Conservation (phyloP, 2,329 filamentous ascomycete species). For the Phaeoacremonium minimum region DNA sequence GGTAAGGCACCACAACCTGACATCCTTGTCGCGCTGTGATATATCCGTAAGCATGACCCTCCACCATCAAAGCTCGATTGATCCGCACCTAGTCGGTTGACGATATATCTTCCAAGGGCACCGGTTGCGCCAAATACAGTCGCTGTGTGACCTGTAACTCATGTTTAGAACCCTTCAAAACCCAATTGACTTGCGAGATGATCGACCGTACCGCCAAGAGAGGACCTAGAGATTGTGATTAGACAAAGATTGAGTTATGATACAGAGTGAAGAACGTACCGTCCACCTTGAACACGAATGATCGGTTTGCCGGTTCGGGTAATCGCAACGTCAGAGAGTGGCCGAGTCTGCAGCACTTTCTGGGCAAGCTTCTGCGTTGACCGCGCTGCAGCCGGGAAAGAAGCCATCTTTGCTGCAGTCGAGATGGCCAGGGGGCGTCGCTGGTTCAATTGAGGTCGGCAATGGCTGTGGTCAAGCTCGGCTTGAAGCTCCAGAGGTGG, state of each 20-base stretch:
- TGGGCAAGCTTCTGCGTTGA: conserved; percentile 42
- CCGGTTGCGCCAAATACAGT: conserved; percentile 98
- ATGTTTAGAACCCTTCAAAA: conserved; percentile 9
- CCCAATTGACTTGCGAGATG: conserved; percentile 1
- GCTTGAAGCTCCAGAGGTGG: conserved; percentile 12
- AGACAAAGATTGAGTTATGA: neutral
- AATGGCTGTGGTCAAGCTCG: conserved; percentile 15
- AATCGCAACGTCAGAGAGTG: conserved; percentile 80
- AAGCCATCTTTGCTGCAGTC: conserved; percentile 43
- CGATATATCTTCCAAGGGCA: conserved; percentile 93
- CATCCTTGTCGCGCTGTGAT: conserved; percentile 80
- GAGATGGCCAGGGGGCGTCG: conserved; percentile 23
- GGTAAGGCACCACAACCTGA: conserved; percentile 87
- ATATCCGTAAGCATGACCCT: conserved; percentile 16
- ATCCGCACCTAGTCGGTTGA: conserved; percentile 76
- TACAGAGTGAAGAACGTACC: conserved; percentile 52
- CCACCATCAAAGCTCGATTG: neutral
- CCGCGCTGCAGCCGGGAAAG: conserved; percentile 53
- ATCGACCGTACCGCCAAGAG: conserved; percentile 68
- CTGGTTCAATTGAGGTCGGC: conserved; percentile 22
- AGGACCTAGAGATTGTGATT: conserved; percentile 56
- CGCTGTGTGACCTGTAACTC: conserved; percentile 74
- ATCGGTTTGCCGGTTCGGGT: conserved; percentile 96
- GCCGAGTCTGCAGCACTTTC: conserved; percentile 45
- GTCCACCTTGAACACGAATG: conserved; percentile 81